Conservation (phyloP, 805 yeast species). For the Starmera quercuum region DNA sequence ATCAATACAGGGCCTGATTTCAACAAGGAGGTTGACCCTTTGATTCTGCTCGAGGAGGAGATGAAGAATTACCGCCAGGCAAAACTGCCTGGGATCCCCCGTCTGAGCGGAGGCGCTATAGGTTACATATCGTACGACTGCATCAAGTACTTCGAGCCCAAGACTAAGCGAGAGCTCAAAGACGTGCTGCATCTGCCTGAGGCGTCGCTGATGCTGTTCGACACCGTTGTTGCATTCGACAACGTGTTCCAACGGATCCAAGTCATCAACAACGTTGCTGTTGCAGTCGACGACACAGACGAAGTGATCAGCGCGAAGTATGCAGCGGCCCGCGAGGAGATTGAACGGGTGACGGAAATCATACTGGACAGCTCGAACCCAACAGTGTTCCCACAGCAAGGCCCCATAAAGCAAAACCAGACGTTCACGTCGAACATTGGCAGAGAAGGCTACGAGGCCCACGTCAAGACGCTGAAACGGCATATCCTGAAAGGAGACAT, state of each 20-base stretch:
- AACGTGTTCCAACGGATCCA: slow-evolving; percentile 92
- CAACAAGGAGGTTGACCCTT: slow-evolving; percentile 63
- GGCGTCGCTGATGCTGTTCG: slow-evolving; percentile 85
- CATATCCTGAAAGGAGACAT: slow-evolving; percentile 91
- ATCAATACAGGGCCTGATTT: slow-evolving; percentile 74
- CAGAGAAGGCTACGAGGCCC: slow-evolving; percentile 83
- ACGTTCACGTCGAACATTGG: slow-evolving; percentile 85
- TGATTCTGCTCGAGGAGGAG: slow-evolving; percentile 66
- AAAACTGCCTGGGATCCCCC: slow-evolving; percentile 74
- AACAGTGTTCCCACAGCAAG: slow-evolving; percentile 65
- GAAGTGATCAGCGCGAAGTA: slow-evolving; percentile 37
- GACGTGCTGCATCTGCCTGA: slow-evolving; percentile 87
- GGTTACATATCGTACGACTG: slow-evolving; percentile 97
- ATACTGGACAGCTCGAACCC: slow-evolving; percentile 37
- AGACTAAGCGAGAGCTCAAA: slow-evolving; percentile 62
- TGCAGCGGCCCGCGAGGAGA: slow-evolving; percentile 45
- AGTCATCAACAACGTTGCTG: slow-evolving; percentile 70
- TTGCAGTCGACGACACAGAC: slow-evolving; percentile 25
- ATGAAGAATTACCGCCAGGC: slow-evolving; percentile 59
- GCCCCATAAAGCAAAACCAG: slow-evolving; percentile 59
- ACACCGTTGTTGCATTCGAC: slow-evolving; percentile 85
- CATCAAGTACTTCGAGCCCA: slow-evolving; percentile 93
- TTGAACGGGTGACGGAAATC: slow-evolving; percentile 43
- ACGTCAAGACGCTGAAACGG: slow-evolving; percentile 64
- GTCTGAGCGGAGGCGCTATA: slow-evolving; percentile 89